Percentiles rank a stretch among this genome's conserved stretches.
Conservation (phyloP, 305 asterid genomes). For the Euphrasia arctica region DNA sequence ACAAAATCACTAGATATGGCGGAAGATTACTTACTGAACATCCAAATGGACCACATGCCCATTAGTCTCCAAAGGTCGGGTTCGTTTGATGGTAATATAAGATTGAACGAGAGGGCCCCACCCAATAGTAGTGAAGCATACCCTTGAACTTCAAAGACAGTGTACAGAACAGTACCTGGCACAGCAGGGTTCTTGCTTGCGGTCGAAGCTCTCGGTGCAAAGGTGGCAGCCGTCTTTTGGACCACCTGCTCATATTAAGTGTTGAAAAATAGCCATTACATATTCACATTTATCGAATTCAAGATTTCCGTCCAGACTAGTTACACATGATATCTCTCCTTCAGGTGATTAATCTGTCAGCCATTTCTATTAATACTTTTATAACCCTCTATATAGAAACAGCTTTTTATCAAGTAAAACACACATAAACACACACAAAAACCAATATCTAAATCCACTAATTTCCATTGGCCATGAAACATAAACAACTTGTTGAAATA, state of each 20-base stretch:
- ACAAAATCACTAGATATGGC: background rate
- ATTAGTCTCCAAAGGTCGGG: constrained; percentile 95
- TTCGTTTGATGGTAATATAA: constrained; percentile 83
- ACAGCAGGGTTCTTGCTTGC: constrained; percentile 80
- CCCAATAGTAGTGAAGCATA: constrained; percentile 73
- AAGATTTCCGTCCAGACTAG: no score
- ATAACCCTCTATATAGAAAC: no score
- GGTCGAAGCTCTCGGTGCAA: constrained; percentile 90
- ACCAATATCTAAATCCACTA: no score
- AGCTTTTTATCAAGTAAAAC: no score
- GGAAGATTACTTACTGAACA: constrained; percentile 76
- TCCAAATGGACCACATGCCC: constrained; percentile 99
- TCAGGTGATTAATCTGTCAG: no score
- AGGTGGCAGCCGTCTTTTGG: constrained; percentile 93
- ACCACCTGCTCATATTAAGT: constrained; percentile 50
- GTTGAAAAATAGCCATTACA: no score
- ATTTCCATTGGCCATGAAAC: no score
- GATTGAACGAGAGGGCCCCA: constrained; percentile 91
- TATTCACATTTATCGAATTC: no score
- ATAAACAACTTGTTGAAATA: no score
- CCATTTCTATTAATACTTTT: no score
- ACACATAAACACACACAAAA: no score
- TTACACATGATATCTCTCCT: no score
- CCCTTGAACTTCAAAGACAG: constrained; percentile 86
- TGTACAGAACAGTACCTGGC: constrained; percentile 72